Base-by-base conservation (phyloP, 768 basidiomycete genomes). In the Coprinopsis strossmayeri region DNA sequence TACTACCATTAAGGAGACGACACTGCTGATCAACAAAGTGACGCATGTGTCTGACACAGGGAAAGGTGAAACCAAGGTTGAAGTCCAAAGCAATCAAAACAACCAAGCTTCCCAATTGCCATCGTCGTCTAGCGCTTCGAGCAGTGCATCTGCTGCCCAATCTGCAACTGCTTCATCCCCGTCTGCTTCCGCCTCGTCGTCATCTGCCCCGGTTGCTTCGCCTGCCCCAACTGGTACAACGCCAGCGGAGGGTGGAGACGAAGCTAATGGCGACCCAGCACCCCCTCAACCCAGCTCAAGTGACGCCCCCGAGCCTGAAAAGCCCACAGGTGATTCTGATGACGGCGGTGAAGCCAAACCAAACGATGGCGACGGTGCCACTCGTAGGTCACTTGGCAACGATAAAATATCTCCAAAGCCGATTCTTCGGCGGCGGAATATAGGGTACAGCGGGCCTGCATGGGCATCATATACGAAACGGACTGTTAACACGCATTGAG, bases 371-470 rank as follows among this genome's bases (percentile, higher is more conserved):
- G 39, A 23, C 26, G 43, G 11, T 23, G 27, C 43, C 28, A 17
- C 27, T 32, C 27, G 43, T 30, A n/a, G 28, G 43, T 32, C 43
- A 10, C 15, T 32, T n/a, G 43, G 27, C 12, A 28, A 10, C 27
- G 38, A 40, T 40, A 13, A 38, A 38, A 27, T 27, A 18, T n/a
- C 43, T 9, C 43, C n/a, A n/a, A 5, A 32, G 18, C 27, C 43
- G 27, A 45, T 28, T 20, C 28, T 51, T 40, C 34, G 40, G 18
- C 21, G 34, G 20, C 7, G 49, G 32, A 28, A 46, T 17, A 5
- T 51, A 15, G 50, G 50, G 44, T 28, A 46, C n/a, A 51, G 50
- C 17, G 50, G 50, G 2, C 35, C 50, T 23, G 50, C 44, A 12
- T 51, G 45, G 44, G 50, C 50, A 32, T 32, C 44, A 20, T 38